Evolutionary conservation across 1,284 basidiomycete genomes (phyloP).

Genomic region (Heterobasidion parviporum): DNA sequence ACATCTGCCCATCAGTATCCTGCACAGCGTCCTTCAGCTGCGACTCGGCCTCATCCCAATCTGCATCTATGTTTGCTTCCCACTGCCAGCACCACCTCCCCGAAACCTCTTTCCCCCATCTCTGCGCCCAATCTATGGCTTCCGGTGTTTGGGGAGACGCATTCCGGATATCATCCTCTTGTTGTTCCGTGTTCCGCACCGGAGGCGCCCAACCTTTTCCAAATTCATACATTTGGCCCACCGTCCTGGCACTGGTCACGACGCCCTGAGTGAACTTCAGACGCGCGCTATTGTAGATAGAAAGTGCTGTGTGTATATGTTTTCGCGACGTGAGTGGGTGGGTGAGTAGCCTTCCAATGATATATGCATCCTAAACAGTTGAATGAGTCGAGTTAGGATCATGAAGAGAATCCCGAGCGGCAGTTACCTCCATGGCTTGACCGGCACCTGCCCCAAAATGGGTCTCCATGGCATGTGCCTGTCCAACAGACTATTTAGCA

Average conservation of each 20-base stretch:
- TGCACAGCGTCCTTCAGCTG: not conserved
- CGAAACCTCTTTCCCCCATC: not conserved
- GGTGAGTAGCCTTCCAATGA: conserved; percentile 24
- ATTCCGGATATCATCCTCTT: not conserved
- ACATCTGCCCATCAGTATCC: too few relatives aligned
- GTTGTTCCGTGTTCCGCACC: not conserved
- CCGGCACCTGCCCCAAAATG: conserved; percentile 32
- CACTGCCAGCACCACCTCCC: not conserved
- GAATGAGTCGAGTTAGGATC: not conserved
- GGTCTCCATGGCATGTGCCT: conserved; percentile 33
- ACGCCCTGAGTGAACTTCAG: not conserved
- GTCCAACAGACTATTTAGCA: not conserved
- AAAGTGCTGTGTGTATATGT: not conserved
- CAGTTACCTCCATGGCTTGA: conserved; percentile 28
- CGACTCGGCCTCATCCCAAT: not conserved
- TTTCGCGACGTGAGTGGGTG: conserved; percentile 11
- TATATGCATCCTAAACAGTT: conserved; percentile 24
- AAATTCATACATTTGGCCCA: not conserved
- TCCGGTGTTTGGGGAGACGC: not conserved
- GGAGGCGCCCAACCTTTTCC: not conserved
- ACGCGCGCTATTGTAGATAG: not conserved
- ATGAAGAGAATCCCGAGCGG: not conserved
- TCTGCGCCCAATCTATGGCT: not conserved
- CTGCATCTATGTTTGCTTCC: not conserved
- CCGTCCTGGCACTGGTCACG: not conserved